Percentiles rank a stretch among this genome's conserved stretches.
Conservation (phyloP, 208 protist species). For the Ichthyophonus hoferi region DNA sequence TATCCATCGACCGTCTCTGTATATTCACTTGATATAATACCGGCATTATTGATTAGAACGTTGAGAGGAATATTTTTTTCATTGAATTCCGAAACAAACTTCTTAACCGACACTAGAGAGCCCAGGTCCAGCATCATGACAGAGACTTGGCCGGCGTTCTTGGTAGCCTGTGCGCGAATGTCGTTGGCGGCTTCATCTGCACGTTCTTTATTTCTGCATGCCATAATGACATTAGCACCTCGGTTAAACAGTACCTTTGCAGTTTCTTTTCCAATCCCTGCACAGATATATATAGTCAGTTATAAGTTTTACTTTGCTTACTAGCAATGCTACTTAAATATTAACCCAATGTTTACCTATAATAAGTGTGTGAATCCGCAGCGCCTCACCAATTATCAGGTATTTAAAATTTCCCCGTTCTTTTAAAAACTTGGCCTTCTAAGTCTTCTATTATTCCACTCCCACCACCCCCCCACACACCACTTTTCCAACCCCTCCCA, state of each 20-base stretch:
- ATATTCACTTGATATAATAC: neutral
- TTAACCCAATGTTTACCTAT: too few species aligned
- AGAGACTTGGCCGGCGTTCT: neutral
- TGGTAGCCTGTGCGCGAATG: neutral
- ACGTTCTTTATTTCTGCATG: neutral
- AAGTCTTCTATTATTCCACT: too few species aligned
- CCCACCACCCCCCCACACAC: too few species aligned
- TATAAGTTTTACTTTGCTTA: too few species aligned
- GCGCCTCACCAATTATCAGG: too few species aligned
- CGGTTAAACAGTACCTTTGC: neutral
- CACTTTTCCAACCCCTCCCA: too few species aligned
- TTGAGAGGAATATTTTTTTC: neutral
- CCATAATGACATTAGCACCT: conserved; percentile 18
- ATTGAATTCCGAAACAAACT: neutral
- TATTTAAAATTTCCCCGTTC: too few species aligned
- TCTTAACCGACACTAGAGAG: neutral
- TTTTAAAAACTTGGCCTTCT: too few species aligned
- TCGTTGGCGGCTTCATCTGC: neutral
- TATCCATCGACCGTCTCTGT: conserved; percentile 21
- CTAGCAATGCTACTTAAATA: too few species aligned
- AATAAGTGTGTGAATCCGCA: too few species aligned
- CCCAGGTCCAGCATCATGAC: conserved; percentile 5
- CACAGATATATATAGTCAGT: too few species aligned
- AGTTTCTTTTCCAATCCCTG: conserved; percentile 19
- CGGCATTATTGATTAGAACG: conserved; percentile 41